phyloP scores from a whole-genome alignment of 1,139 yeast species.

The Waltiozyma sp. region DNA sequence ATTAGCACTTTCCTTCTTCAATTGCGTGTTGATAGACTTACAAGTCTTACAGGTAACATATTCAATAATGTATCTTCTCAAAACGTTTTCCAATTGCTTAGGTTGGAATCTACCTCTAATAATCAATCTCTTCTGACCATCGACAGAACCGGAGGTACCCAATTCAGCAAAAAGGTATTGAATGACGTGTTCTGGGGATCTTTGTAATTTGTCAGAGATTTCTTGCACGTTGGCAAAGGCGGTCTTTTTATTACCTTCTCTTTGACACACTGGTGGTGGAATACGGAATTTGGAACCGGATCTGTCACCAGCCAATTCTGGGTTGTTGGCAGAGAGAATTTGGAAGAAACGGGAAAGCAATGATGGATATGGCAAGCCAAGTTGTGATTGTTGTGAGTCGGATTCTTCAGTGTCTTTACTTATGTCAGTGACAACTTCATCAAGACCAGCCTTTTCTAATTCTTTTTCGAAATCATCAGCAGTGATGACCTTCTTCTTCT shows the following conservation, averaged over 20 bases:
- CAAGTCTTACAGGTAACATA: constrained; percentile 98
- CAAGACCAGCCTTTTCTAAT: constrained; percentile 83
- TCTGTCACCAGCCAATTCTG: constrained; percentile 96
- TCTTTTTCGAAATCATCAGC: constrained; percentile 81
- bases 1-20: constrained; percentile 90
- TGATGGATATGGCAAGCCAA: constrained; percentile 67
- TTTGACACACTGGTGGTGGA: constrained; percentile 94
- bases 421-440: constrained; percentile 25
- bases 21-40: constrained; percentile 92
- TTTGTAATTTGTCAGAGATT: constrained; percentile 85
- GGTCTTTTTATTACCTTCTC: constrained; percentile 97
- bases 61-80: constrained; percentile 93
- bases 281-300: constrained; percentile 88
- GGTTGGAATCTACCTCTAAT: constrained; percentile 98
- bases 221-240: constrained; percentile 93
- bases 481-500: constrained; percentile 52
- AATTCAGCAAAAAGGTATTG: constrained; percentile 95
- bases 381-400: constrained; percentile 26
- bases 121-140: constrained; percentile 92
- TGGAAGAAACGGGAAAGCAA: constrained; percentile 76
- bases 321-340: constrained; percentile 84
- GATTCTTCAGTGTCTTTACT: constrained; percentile 23
- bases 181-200: constrained; percentile 94
- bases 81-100: constrained; percentile 91
- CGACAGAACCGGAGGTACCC: constrained; percentile 99